Evolutionary conservation across 495 filamentous ascomycete species (phyloP).

Genomic region (Neurospora discreta): DNA sequence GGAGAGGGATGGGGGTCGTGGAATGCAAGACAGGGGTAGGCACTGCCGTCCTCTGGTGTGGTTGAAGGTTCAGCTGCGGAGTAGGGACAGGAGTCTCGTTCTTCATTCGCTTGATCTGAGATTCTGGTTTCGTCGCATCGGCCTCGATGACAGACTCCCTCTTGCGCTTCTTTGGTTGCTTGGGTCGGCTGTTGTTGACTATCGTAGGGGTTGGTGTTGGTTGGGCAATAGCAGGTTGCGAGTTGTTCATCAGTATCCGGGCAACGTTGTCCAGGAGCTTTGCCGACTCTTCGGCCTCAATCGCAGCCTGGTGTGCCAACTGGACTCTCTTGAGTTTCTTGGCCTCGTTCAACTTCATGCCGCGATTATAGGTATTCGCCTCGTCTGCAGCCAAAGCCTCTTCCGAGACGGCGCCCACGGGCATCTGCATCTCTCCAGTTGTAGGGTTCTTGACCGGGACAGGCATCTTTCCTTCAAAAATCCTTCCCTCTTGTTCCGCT

Average conservation of each 20-base stretch:
- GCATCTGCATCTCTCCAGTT: constrained; percentile 34
- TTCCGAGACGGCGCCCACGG: constrained; percentile 38
- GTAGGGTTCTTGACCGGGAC: constrained; percentile 33
- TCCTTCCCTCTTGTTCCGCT: constrained; percentile 54
- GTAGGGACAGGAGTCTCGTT: constrained; percentile 43
- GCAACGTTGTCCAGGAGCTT: constrained; percentile 44
- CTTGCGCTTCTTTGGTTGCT: constrained; percentile 39
- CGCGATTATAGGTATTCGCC: constrained; percentile 59
- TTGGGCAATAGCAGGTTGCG: constrained; percentile 2
- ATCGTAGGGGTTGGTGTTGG: constrained; percentile 6
- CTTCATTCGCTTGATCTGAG: constrained; percentile 44
- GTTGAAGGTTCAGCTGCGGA: constrained; percentile 28
- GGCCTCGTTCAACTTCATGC: constrained; percentile 85
- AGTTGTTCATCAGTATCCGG: constrained; percentile 35
- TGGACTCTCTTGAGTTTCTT: constrained; percentile 82
- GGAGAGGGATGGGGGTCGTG: constrained; percentile 27
- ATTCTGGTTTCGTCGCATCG: constrained; percentile 31
- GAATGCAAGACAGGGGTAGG: constrained; percentile 16
- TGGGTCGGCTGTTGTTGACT: constrained; percentile 13
- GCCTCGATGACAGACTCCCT: constrained; percentile 36
- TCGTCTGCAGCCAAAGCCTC: constrained; percentile 42
- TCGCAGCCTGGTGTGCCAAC: constrained; percentile 54
- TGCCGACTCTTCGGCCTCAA: constrained; percentile 54
- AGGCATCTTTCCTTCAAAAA: constrained; percentile 43
- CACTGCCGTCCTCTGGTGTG: constrained; percentile 9